Percentiles rank a stretch among this genome's conserved stretches.
Evolutionary conservation across 2,329 filamentous ascomycete species (phyloP).

Genomic region (Tolypocladium capitatum): DNA sequence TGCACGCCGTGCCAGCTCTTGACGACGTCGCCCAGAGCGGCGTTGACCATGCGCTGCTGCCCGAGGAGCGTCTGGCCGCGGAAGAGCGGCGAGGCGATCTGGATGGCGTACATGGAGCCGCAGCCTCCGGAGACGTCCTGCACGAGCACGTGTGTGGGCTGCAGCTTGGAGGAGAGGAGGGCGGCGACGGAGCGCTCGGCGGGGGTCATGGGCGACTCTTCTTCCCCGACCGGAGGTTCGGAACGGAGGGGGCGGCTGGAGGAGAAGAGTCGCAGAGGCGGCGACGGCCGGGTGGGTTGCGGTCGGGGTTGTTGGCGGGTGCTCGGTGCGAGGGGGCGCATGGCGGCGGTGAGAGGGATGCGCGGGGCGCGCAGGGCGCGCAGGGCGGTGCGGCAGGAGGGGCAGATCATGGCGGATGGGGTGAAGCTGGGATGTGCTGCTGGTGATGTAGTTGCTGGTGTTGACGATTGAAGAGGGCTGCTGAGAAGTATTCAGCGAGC

Average conservation of each 20-base stretch:
- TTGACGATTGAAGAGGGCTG: not conserved
- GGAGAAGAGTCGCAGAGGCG: not conserved
- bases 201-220: slow-evolving; percentile 21
- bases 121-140: slow-evolving; percentile 75
- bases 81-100: slow-evolving; percentile 61
- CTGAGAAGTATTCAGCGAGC: slow-evolving; percentile 1
- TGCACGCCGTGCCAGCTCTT: slow-evolving; percentile 76
- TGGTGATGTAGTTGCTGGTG: not conserved
- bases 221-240: not conserved
- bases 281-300: not conserved
- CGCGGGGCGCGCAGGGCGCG: slow-evolving; percentile 1
- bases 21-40: slow-evolving; percentile 59
- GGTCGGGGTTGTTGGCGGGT: not conserved
- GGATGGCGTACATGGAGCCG: slow-evolving; percentile 77
- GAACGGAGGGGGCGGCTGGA: slow-evolving; percentile 2
- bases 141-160: slow-evolving; percentile 44
- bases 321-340: not conserved
- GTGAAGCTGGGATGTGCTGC: not conserved
- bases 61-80: slow-evolving; percentile 59
- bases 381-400: slow-evolving; percentile 6
- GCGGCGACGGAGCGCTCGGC: slow-evolving; percentile 48
- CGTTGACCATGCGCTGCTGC: slow-evolving; percentile 73
- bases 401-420: slow-evolving; percentile 6
- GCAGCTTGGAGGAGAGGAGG: slow-evolving; percentile 33
- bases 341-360: not conserved